Conservation (phyloP, 169 alveolate genomes). For the Plasmodium berghei region DNA sequence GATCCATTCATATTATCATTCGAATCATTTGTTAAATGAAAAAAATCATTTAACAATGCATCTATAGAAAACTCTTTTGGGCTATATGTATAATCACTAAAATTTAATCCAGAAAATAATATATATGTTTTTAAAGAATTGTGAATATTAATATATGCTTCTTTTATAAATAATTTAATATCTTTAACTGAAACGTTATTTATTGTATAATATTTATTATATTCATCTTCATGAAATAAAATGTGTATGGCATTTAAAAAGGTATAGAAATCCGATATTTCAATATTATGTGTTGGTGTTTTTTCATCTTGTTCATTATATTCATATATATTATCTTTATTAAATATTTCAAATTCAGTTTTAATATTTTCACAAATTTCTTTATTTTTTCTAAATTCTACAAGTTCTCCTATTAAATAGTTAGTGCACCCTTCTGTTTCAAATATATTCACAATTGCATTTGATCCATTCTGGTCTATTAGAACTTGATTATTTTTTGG, state of each 20-base stretch:
- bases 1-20: constrained; percentile 6
- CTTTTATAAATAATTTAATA: constrained; percentile 24
- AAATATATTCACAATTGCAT: constrained; percentile 4
- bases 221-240: constrained; percentile 8
- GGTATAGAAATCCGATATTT: constrained; percentile 15
- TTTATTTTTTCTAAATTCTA: constrained; percentile 18
- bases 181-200: constrained; percentile 40
- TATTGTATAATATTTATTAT: constrained; percentile 43
- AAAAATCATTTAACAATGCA: constrained; percentile 29
- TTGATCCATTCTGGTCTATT: constrained; percentile 27
- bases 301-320: background rate
- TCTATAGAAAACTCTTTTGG: constrained; percentile 28
- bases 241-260: constrained; percentile 46
- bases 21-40: constrained; percentile 3
- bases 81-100: constrained; percentile 30
- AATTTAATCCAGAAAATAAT: constrained; percentile 23
- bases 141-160: constrained; percentile 30
- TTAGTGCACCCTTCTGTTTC: constrained; percentile 6
- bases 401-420: constrained; percentile 13
- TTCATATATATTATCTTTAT: background rate
- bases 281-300: constrained; percentile 8
- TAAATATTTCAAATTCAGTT: constrained; percentile 20
- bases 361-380: constrained; percentile 6
- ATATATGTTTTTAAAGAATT: constrained; percentile 32
- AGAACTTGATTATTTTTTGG: constrained; percentile 10